phyloP scores from a whole-genome alignment of 352 stramenopile species.

The Globisporangium uncinulatum region DNA sequence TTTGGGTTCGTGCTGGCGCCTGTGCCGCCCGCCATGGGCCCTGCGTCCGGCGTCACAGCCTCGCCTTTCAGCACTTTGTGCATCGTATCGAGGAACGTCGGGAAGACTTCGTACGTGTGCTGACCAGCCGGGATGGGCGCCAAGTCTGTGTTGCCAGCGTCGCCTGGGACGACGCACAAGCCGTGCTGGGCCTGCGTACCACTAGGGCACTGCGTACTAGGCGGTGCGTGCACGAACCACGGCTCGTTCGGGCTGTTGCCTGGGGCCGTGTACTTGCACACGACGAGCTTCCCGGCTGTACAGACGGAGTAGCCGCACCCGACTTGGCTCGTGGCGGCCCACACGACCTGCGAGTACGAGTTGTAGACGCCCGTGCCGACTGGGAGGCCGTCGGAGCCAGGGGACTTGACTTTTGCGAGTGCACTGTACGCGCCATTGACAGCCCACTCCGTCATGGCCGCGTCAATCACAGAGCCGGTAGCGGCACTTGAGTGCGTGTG shows the following conservation, averaged over 20 bases:
- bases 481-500: slow-evolving; percentile 29
- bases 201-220: slow-evolving; percentile 39
- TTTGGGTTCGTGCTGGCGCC: slow-evolving; percentile 10
- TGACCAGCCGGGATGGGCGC: slow-evolving; percentile 45
- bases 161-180: slow-evolving; percentile 47
- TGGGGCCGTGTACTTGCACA: slow-evolving; percentile 54
- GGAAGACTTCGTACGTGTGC: slow-evolving; percentile 56
- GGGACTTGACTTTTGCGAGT: slow-evolving; percentile 39
- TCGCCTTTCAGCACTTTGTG: slow-evolving; percentile 40
- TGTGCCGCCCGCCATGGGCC: slow-evolving; percentile 10
- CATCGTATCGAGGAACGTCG: slow-evolving; percentile 43
- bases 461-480: slow-evolving; percentile 30
- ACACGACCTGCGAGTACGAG: slow-evolving; percentile 76
- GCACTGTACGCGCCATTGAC: slow-evolving; percentile 40
- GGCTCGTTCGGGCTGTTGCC: slow-evolving; percentile 44
- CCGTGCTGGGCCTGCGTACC: slow-evolving; percentile 36
- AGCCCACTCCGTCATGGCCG: slow-evolving; percentile 56
- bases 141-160: slow-evolving; percentile 41
- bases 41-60: slow-evolving; percentile 13
- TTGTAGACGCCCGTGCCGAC: slow-evolving; percentile 61
- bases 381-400: slow-evolving; percentile 26
- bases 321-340: slow-evolving; percentile 48
- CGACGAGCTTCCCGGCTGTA: slow-evolving; percentile 30
- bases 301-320: slow-evolving; percentile 56
- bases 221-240: slow-evolving; percentile 55